A percentile compares a stretch with the other conserved stretches of the same genome.
These are phyloP conservation scores for Sclerotiophoma versabilis DNA, from an alignment of 2,329 filamentous ascomycete species.

Conservation along the genomic window DNA sequence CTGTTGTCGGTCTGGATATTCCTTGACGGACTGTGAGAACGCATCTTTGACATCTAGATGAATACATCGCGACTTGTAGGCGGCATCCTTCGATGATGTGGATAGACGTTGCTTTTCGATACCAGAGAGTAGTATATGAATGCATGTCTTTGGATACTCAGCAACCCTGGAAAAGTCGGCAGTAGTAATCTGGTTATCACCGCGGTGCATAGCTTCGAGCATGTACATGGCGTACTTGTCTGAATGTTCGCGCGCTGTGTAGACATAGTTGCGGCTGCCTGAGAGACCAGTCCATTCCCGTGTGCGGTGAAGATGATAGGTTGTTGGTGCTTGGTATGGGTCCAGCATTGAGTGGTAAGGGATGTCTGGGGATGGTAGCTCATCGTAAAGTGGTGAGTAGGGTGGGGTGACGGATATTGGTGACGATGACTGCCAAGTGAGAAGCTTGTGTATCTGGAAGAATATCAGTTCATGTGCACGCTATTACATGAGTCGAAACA, in stretches of 20 bases:
- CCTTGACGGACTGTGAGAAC: conserved; percentile 44
- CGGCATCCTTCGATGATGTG: conserved; percentile 36
- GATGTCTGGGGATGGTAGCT: conserved; percentile 43
- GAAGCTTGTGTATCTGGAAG: conserved; percentile 43
- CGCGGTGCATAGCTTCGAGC: conserved; percentile 43
- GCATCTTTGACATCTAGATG: conserved; percentile 37
- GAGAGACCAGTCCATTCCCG: conserved; percentile 47
- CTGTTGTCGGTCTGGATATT: conserved; percentile 47
- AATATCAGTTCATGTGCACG: conserved; percentile 10
- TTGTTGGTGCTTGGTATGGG: conserved; percentile 40
- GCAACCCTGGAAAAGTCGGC: conserved; percentile 47
- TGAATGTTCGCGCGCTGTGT: conserved; percentile 46
- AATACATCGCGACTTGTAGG: conserved; percentile 48
- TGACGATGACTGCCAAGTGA: conserved; percentile 46
- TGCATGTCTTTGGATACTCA: conserved; percentile 44
- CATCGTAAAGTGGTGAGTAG: conserved; percentile 33
- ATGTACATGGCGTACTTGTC: conserved; percentile 48
- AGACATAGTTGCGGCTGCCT: conserved; percentile 45
- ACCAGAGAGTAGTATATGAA: conserved; percentile 43
- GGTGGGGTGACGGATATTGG: conserved; percentile 42
- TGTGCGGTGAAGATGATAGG: conserved; percentile 48
- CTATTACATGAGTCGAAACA: too few species aligned
- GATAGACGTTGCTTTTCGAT: conserved; percentile 43
- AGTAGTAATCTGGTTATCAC: conserved; percentile 43
- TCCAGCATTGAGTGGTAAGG: conserved; percentile 47